Base-by-base conservation (phyloP, 768 basidiomycete genomes). In the Podaxis sp. region DNA sequence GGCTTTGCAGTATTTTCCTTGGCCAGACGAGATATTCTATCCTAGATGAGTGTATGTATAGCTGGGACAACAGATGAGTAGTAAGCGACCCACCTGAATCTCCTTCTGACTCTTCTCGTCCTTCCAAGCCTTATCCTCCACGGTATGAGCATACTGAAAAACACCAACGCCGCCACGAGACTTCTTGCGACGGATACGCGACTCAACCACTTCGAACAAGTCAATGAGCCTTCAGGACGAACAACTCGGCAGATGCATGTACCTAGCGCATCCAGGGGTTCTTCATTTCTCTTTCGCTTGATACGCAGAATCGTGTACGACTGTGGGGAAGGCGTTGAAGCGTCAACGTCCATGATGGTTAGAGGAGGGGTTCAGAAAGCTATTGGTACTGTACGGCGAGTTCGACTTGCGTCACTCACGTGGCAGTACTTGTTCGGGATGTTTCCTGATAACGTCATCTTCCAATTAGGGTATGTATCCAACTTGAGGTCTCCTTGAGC, bases 191-290 rank as follows among this genome's bases (percentile, higher is more conserved):
- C 81, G 83, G 44, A 78, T 73, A 15, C 80, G 76, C 26, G 87
- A 83, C 72, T 91, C 90, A 65, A 91, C 79, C 51, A 89, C 88
- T 89, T 64, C 12, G 17, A 24, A 26, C 28, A 28, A n/a, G 52
- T 65, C 33, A 56, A 56, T 55, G 44, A 54, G 56, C 60, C 20
- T 41, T 37, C 28, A 24, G 11, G 22, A 53, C 52, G 66, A 41
- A 30, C 60, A 65, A 46, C n/a, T 20, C 52, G 38, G 17, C 44
- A 38, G 20, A 24, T 51, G 26, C 41, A 73, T 79, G 67, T 76
- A 89, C 91, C 88, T 66, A 93, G 78, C 38, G 89, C 91, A 75
- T 93, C 91, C 52, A 93, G 77, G 38, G 91, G 89, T 69, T 92
- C 91, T 66, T 93, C 91, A 38, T 84, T 89, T 24, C 92, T 81